Evolutionary conservation across 1,284 basidiomycete species (phyloP), one percentile per base, ranked within the genome.

Genomic region (Ustilago nuda): DNA sequence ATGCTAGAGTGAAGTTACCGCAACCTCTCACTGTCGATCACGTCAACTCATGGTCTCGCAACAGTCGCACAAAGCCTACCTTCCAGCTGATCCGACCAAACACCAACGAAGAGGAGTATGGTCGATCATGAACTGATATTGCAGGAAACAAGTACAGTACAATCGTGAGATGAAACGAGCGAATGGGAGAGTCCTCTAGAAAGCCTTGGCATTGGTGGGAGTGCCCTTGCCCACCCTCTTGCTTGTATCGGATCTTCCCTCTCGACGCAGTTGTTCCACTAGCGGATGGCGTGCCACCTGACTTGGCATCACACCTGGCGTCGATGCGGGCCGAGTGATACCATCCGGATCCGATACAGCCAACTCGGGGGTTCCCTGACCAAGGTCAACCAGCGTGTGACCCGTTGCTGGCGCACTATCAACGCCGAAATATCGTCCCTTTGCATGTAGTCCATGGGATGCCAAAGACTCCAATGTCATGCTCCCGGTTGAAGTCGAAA

Each of bases 171-270:
- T 58, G 32, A 32, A 36, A 32, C 2, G 8, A 48, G n/a, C 9
- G 36, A 36, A 15, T 32, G 13, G 41, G 23, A 5, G 36, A 35
- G 36, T 15, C 15, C 6, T 55, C 53, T 61, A 72, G 11, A 61
- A 60, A 32, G 60, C 61, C 51, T 76, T 76, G 30, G 69, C 65
- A 45, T 68, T 72, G 15, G 60, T 76, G 15, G 74, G 74, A 13
- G 74, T 76, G 19, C 74, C 74, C 43, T 76, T 76, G 33, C 74
- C 74, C 5, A 76, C 66, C 17, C 74, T 53, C 54, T 72, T 72
- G 19, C 69, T 70, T 9, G 69, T 68, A 13, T 76, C 69, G 33
- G 59, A 57, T 39, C 74, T 33, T 8, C 74, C 74, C 53, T 76
- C 67, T 2, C 74, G 55, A 12, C 74, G 50, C 15, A 76, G 57